A percentile compares a stretch with the other conserved stretches of the same genome.
Evolutionary conservation across 2,329 filamentous ascomycete genomes (phyloP).

Genomic region (Coleophoma crateriformis): DNA sequence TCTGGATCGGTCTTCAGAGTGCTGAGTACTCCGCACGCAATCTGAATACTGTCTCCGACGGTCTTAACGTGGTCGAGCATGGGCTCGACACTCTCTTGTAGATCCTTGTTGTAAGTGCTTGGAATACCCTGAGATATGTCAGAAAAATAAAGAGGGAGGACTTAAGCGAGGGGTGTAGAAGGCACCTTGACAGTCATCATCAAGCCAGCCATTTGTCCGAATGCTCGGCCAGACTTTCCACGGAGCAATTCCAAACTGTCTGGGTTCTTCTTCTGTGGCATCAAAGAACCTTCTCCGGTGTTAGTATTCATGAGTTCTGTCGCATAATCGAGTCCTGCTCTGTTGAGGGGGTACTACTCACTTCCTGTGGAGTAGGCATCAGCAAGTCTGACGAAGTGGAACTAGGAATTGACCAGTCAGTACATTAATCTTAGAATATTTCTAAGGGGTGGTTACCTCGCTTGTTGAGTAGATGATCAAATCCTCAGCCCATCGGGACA

Average conservation of each 20-base stretch:
- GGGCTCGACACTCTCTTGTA: slow-evolving; percentile 85
- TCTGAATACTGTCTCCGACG: slow-evolving; percentile 73
- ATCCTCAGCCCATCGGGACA: slow-evolving; percentile 79
- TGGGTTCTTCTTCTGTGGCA: slow-evolving; percentile 69
- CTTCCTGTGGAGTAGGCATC: slow-evolving; percentile 78
- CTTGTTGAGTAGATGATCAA: slow-evolving; percentile 75
- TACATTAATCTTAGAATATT: background rate
- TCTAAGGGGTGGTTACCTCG: slow-evolving; percentile 5
- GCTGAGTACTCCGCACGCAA: slow-evolving; percentile 73
- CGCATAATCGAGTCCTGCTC: too few species aligned
- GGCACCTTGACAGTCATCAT: slow-evolving; percentile 61
- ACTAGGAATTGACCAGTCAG: slow-evolving; percentile 40
- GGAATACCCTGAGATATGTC: slow-evolving; percentile 55
- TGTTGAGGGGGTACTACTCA: slow-evolving; percentile 45
- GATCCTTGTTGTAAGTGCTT: slow-evolving; percentile 83
- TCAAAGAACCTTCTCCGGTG: slow-evolving; percentile 14
- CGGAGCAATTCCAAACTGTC: slow-evolving; percentile 70
- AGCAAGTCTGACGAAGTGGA: slow-evolving; percentile 68
- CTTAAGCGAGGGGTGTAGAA: slow-evolving; percentile 2
- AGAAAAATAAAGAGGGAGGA: background rate
- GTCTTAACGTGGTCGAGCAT: slow-evolving; percentile 82
- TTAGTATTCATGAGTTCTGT: too few species aligned
- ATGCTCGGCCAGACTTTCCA: slow-evolving; percentile 71
- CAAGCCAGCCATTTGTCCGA: slow-evolving; percentile 76
- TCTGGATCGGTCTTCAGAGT: slow-evolving; percentile 66